These are phyloP conservation scores for Conringia planisiliqua DNA, from an alignment of 345 rosid species.

Conservation along the genomic window DNA sequence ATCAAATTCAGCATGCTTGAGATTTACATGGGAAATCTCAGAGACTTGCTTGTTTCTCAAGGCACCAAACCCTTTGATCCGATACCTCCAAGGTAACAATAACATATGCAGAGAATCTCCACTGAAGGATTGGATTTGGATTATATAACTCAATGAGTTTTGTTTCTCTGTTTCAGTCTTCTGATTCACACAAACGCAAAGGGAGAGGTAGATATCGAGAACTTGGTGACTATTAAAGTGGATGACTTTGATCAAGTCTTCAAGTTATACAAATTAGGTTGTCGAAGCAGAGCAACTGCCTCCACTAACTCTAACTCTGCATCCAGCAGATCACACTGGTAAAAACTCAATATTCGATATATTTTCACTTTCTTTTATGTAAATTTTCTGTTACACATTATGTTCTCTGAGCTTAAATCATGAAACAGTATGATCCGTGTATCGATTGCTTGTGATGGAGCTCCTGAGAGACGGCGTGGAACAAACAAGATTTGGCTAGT, in stretches of 20 bases:
- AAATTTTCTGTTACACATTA: background rate
- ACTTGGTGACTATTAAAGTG: conserved; percentile 58
- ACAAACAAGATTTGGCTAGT: conserved; percentile 70
- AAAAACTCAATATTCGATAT: conserved; percentile 19
- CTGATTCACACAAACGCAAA: conserved; percentile 52
- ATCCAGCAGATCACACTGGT: conserved; percentile 90
- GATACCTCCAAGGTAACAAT: conserved; percentile 55
- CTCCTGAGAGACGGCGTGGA: conserved; percentile 63
- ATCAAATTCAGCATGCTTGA: conserved; percentile 82
- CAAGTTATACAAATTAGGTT: conserved; percentile 65
- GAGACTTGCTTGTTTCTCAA: conserved; percentile 63
- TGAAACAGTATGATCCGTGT: conserved; percentile 66
- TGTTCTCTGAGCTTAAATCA: conserved; percentile 3
- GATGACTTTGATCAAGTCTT: conserved; percentile 58
- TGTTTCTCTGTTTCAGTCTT: conserved; percentile 50
- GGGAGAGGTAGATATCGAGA: conserved; percentile 61
- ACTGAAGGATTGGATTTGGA: background rate
- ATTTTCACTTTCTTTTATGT: background rate
- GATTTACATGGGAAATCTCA: conserved; percentile 79
- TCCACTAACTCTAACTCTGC: conserved; percentile 63
- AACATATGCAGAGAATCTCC: conserved; percentile 12
- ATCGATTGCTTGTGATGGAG: conserved; percentile 49
- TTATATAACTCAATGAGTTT: background rate
- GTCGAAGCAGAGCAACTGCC: conserved; percentile 76
- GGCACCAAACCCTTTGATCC: conserved; percentile 46